Evolutionary conservation across 1,284 basidiomycete species (phyloP).

Genomic region (Xerocomus nothofagi): DNA sequence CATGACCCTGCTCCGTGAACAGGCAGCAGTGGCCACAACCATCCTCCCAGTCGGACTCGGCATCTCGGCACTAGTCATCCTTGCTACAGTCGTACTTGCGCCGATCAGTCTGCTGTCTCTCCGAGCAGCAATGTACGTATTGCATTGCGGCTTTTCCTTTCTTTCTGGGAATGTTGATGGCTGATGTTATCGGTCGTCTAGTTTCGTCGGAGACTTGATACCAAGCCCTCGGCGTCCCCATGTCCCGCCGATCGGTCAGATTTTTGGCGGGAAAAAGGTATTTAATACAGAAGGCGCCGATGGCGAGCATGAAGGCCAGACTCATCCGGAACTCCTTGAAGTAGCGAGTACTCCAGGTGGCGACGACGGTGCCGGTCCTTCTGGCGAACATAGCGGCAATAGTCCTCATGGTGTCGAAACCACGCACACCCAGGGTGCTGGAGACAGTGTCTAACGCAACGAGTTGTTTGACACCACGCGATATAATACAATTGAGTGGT

Average conservation of each 20-base stretch:
- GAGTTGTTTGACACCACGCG: background rate
- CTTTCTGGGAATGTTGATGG: background rate
- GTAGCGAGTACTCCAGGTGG: background rate
- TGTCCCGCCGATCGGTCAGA: too few relatives aligned
- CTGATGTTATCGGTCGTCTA: constrained; percentile 12
- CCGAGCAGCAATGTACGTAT: constrained; percentile 18
- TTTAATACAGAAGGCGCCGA: too few relatives aligned
- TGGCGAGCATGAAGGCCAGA: background rate
- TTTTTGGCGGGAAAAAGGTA: too few relatives aligned
- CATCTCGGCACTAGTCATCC: constrained; percentile 15
- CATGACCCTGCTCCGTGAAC: constrained; percentile 1
- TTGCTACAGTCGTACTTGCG: too few relatives aligned
- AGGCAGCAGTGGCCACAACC: background rate
- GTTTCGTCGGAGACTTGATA: constrained; percentile 1
- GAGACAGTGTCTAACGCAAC: background rate
- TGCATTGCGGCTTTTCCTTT: too few relatives aligned
- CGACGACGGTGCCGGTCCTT: background rate
- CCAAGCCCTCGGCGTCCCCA: too few relatives aligned
- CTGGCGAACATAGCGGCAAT: background rate
- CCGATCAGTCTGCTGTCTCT: constrained; percentile 15
- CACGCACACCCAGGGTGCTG: background rate
- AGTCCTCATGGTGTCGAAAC: background rate
- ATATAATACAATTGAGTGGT: background rate
- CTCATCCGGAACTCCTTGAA: background rate
- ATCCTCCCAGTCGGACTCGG: constrained; percentile 19